Percentiles rank a stretch among this genome's conserved stretches.
phyloP scores from a whole-genome alignment of 768 basidiomycete genomes.

The Tylopilus rubrobrunneus region DNA sequence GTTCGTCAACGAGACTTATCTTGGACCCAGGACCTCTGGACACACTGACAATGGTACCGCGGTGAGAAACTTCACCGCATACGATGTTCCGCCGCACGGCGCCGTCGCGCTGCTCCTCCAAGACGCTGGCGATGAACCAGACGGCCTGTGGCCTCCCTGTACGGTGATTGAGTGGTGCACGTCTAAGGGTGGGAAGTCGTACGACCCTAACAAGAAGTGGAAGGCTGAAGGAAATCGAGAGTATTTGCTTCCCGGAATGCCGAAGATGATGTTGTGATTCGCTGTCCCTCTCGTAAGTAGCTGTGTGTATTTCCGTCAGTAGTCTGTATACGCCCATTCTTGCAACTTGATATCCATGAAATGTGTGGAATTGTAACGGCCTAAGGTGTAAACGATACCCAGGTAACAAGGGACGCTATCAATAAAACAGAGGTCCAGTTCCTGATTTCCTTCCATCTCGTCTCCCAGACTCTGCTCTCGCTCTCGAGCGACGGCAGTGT shows the following conservation, averaged over 20 bases:
- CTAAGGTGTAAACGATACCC: conserved; percentile 26
- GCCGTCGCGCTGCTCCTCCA: conserved; percentile 63
- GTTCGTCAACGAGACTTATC: neutral
- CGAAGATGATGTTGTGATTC: neutral
- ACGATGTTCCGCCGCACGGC: conserved; percentile 60
- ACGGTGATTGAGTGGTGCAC: conserved; percentile 56
- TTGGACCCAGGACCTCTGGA: conserved; percentile 58
- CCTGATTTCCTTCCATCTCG: conserved; percentile 21
- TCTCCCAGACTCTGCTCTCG: conserved; percentile 11
- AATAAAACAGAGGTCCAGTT: conserved; percentile 30
- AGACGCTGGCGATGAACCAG: conserved; percentile 67
- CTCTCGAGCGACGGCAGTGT: neutral
- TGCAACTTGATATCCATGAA: no score
- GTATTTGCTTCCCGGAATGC: neutral
- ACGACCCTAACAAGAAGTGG: conserved; percentile 29
- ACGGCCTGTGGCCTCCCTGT: conserved; percentile 53
- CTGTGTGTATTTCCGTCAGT: neutral
- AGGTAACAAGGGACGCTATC: conserved; percentile 22
- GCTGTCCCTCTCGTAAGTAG: neutral
- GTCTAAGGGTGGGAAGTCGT: conserved; percentile 50
- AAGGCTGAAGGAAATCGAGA: conserved; percentile 12
- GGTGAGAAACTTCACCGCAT: conserved; percentile 52
- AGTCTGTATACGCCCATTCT: no score
- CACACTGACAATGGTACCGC: conserved; percentile 69
- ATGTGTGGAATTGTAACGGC: neutral